Conservation (phyloP, 345 rosid genomes). For the Turritis glabra region DNA sequence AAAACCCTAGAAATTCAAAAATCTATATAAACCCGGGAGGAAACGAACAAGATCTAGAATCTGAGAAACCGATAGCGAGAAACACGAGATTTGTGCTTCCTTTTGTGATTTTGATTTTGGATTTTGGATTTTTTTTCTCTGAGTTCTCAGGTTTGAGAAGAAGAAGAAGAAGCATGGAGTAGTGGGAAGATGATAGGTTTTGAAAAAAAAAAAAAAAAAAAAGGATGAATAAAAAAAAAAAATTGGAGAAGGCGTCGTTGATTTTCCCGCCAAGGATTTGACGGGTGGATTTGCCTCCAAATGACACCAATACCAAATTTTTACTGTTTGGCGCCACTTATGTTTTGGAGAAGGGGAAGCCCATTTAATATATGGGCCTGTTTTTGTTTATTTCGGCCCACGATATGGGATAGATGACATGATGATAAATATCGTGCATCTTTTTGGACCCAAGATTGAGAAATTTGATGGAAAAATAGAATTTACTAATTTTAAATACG, state of each 20-base stretch:
- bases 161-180: neutral
- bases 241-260: neutral
- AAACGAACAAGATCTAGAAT: conserved; percentile 5
- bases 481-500: too few relatives aligned
- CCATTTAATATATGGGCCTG: neutral
- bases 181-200: neutral
- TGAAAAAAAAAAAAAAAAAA: neutral
- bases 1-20: neutral
- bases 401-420: too few relatives aligned
- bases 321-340: neutral
- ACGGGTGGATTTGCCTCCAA: conserved; percentile 36
- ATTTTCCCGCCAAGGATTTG: conserved; percentile 35
- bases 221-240: neutral
- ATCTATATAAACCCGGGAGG: neutral
- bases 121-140: neutral
- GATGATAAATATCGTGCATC: too few relatives aligned
- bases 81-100: neutral
- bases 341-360: neutral
- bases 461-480: too few relatives aligned
- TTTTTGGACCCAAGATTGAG: too few relatives aligned
- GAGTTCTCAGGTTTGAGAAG: neutral
- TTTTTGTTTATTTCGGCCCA: neutral
- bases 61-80: neutral
- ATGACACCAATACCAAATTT: neutral
- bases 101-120: neutral